Conservation (phyloP, 176 grass and related monocot genomes). For the Cocos nucifera region DNA sequence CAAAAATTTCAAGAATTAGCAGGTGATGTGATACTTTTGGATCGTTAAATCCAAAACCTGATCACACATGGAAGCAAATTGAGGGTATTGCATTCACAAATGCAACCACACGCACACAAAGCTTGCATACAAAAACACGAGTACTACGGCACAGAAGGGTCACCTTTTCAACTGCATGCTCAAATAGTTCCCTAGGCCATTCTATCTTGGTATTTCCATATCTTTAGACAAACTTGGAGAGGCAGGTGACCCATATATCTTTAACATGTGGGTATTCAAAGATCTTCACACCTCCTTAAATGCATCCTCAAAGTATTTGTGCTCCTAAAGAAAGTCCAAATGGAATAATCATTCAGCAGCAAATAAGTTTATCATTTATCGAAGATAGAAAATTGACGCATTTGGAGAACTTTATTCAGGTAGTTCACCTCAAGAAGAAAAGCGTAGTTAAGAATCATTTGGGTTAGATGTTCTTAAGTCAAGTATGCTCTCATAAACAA, state of each 20-base stretch:
- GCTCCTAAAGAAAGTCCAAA: slow-evolving; percentile 30
- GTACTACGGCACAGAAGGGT: neutral
- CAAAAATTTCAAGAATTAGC: no score
- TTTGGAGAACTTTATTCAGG: slow-evolving; percentile 1
- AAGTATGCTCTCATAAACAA: slow-evolving; percentile 72
- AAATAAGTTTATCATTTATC: slow-evolving; percentile 8
- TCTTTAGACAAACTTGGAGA: slow-evolving; percentile 67
- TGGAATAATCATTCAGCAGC: neutral
- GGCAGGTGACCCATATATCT: slow-evolving; percentile 73
- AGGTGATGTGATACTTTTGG: no score
- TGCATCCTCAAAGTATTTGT: slow-evolving; percentile 79
- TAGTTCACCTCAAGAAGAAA: slow-evolving; percentile 59
- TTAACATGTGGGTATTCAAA: slow-evolving; percentile 82
- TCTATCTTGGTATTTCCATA: slow-evolving; percentile 67
- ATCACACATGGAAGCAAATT: no score
- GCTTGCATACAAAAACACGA: neutral
- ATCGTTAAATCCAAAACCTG: no score
- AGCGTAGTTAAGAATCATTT: slow-evolving; percentile 71
- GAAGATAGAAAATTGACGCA: neutral
- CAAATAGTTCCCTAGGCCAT: slow-evolving; percentile 62
- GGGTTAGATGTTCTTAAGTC: slow-evolving; percentile 74
- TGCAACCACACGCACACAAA: no score
- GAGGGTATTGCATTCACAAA: no score
- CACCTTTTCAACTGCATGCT: slow-evolving; percentile 67
- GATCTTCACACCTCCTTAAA: slow-evolving; percentile 86